Conservation (phyloP, 2,329 filamentous ascomycete species). For the Xylaria sp. region DNA sequence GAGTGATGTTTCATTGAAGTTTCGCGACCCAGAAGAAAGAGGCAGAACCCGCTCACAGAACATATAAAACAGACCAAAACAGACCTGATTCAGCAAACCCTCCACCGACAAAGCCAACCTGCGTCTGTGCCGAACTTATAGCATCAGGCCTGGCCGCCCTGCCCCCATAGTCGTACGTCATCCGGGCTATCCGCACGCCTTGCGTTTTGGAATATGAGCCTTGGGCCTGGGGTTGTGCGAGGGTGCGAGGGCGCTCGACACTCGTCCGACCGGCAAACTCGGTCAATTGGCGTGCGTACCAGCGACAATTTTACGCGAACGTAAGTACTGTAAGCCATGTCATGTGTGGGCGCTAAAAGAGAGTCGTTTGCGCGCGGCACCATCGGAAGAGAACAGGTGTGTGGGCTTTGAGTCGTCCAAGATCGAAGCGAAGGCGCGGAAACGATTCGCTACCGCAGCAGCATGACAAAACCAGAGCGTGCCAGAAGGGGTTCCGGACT, state of each 20-base stretch:
- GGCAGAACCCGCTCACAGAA: constrained; percentile 25
- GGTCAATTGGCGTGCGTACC: constrained; percentile 4
- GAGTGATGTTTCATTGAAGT: constrained; percentile 5
- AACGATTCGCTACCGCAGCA: constrained; percentile 29
- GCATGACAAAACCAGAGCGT: constrained; percentile 15
- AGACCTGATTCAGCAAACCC: not conserved
- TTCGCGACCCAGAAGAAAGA: constrained; percentile 8
- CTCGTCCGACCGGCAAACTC: constrained; percentile 24
- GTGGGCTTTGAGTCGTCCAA: constrained; percentile 7
- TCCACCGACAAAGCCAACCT: not conserved
- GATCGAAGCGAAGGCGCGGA: not conserved
- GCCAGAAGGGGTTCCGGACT: constrained; percentile 5
- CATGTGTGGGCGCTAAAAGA: constrained; percentile 21
- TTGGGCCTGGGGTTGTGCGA: not conserved
- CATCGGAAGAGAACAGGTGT: constrained; percentile 3
- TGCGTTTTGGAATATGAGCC: constrained; percentile 22
- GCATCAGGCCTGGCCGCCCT: not conserved
- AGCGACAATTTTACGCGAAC: not conserved
- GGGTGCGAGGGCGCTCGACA: constrained; percentile 3
- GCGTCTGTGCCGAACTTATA: constrained; percentile 28
- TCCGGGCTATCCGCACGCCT: constrained; percentile 27
- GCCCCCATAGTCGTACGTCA: constrained; percentile 21
- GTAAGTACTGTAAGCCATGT: constrained; percentile 9
- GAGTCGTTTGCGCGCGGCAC: constrained; percentile 32
- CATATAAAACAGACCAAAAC: not conserved